Conservation (phyloP, 352 stramenopile species). For the Globisporangium heterothallicum region DNA sequence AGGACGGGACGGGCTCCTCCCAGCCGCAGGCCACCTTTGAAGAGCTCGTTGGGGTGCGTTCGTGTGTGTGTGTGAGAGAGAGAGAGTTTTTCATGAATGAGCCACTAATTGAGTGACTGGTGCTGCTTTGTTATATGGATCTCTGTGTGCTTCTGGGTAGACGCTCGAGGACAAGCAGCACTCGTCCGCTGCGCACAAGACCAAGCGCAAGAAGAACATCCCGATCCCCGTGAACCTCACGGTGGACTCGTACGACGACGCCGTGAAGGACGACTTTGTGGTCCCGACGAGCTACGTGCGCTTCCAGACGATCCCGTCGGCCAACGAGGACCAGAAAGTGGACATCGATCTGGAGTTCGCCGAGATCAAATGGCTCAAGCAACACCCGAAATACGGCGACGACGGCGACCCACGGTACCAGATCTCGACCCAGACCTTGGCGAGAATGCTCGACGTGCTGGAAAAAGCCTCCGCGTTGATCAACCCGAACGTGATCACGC, state of each 20-base stretch:
- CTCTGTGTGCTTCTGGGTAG: conserved; percentile 20
- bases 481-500: conserved; percentile 71
- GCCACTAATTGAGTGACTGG: background rate
- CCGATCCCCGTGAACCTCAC: conserved; percentile 76
- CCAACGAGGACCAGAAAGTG: conserved; percentile 40
- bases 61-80: too few relatives aligned
- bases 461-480: conserved; percentile 81
- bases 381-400: conserved; percentile 78
- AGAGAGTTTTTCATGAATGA: background rate
- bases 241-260: conserved; percentile 59
- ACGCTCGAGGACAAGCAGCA: conserved; percentile 58
- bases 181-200: conserved; percentile 27
- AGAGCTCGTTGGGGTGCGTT: conserved; percentile 63
- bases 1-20: conserved; percentile 31
- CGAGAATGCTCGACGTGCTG: conserved; percentile 82
- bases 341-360: conserved; percentile 77
- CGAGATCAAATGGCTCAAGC: conserved; percentile 84
- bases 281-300: conserved; percentile 77
- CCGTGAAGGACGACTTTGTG: conserved; percentile 63
- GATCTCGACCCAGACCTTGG: conserved; percentile 55
- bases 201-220: conserved; percentile 78
- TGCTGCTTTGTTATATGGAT: background rate
- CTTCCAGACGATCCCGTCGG: conserved; percentile 59
- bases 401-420: conserved; percentile 79
- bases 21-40: conserved; percentile 50